phyloP scores from a whole-genome alignment of 2,329 filamentous ascomycete species.

The Aspergillus vadensis region DNA sequence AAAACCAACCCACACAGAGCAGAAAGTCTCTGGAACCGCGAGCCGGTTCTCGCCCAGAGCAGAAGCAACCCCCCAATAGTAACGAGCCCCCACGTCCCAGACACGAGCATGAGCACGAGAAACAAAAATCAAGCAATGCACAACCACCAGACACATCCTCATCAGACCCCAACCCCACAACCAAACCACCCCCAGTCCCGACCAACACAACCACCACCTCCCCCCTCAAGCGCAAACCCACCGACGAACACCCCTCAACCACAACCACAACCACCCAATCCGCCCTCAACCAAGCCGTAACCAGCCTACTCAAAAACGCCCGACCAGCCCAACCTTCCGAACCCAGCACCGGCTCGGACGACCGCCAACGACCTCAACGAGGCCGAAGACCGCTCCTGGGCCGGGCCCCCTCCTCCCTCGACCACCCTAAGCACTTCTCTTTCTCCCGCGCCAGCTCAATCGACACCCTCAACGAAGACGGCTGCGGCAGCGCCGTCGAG shows the following conservation, averaged over 20 bases:
- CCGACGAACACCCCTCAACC: constrained; percentile 10
- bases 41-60: constrained; percentile 24
- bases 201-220: constrained; percentile 6
- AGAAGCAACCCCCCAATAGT: constrained; percentile 21
- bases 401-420: constrained; percentile 44
- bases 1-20: constrained; percentile 26
- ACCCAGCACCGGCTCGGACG: constrained; percentile 14
- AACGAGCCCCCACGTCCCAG: constrained; percentile 4
- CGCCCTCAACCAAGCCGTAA: constrained; percentile 42
- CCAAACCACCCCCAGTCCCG: not conserved
- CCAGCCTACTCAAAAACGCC: constrained; percentile 45
- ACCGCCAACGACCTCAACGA: constrained; percentile 23
- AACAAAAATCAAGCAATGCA: not conserved
- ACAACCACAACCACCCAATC: constrained; percentile 25
- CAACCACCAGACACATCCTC: not conserved
- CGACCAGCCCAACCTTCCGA: constrained; percentile 32
- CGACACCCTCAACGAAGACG: constrained; percentile 51
- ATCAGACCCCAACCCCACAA: not conserved
- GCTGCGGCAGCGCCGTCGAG: constrained; percentile 41
- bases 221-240: constrained; percentile 21
- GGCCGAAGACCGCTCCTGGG: constrained; percentile 44
- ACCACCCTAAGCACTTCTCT: constrained; percentile 4
- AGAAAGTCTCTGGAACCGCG: constrained; percentile 22
- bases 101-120: not conserved
- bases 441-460: constrained; percentile 52